These are phyloP conservation scores for Metarhizium guizhouense DNA, from an alignment of 2,329 filamentous ascomycete species.

Conservation along the genomic window DNA sequence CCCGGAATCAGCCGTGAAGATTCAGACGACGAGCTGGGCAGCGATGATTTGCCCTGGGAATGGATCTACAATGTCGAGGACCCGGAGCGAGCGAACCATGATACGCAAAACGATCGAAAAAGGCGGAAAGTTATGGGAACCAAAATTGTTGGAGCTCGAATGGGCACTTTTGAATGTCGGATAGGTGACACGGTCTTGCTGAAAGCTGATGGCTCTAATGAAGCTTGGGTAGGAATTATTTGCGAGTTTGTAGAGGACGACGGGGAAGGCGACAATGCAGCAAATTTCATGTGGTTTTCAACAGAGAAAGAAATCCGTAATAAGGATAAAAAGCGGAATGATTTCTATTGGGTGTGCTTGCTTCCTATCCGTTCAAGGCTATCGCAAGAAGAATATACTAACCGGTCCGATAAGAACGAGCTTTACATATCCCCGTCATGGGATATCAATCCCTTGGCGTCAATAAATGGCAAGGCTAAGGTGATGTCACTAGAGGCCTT, in stretches of 20 bases:
- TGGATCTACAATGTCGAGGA: constrained; percentile 57
- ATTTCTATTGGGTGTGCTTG: constrained; percentile 56
- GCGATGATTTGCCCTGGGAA: constrained; percentile 66
- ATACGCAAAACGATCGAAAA: constrained; percentile 23
- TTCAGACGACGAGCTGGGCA: constrained; percentile 78
- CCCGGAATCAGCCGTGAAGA: constrained; percentile 63
- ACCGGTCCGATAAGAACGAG: constrained; percentile 54
- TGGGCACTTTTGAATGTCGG: constrained; percentile 71
- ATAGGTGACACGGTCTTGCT: constrained; percentile 80
- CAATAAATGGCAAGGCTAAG: constrained; percentile 82
- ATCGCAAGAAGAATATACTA: background rate
- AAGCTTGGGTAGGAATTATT: constrained; percentile 88
- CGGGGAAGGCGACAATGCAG: constrained; percentile 58
- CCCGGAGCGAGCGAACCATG: constrained; percentile 14
- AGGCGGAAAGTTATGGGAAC: constrained; percentile 24
- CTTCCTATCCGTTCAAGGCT: background rate
- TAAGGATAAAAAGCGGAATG: constrained; percentile 69
- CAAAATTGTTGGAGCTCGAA: constrained; percentile 70
- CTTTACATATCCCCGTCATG: constrained; percentile 83
- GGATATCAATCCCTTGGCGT: constrained; percentile 77
- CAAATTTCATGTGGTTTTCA: constrained; percentile 93
- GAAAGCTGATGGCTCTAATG: constrained; percentile 77
- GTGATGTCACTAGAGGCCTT: constrained; percentile 69
- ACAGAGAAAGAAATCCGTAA: constrained; percentile 83
- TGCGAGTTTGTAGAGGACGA: constrained; percentile 71